Base-by-base conservation (phyloP, 1,139 yeast species). In the Suzukiozyma palmioleophila region DNA sequence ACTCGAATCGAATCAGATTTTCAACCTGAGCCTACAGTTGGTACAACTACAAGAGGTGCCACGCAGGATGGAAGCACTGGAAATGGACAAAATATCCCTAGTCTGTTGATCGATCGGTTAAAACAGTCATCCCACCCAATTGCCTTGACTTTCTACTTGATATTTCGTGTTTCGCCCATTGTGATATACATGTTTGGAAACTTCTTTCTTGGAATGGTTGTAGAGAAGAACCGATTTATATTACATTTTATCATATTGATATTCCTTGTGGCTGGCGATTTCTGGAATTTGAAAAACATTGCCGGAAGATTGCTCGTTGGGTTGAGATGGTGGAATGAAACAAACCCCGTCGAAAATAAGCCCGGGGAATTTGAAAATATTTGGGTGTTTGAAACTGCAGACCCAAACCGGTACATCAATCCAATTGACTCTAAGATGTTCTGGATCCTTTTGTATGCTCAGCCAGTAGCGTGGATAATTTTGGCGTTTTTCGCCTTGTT, bases 251-350 rank as follows among this genome's bases (percentile, higher is more conserved):
- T 92, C 25, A 59, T 81, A 9, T 80, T 88, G 34, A 79, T 89
- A 5, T 65, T 92, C 18, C 66, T 89, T 25, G 72, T 87, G 24
- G 84, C 95, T 0, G 88, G 88, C 1, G 98, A 92, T 59, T 92
- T 92, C 56, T 92, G 97, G 95, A 84, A 87, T 54, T 81, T 88
- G 33, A 92, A 92, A 56, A 92, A 92, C 59, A 86, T 92, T 12
- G 73, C 95, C 12, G 98, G 98, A 0, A 69, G 97, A 44, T 73
- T 87, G 40, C 64, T 92, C 41, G 97, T 92, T 6, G 97, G 97
- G 0, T 71, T 92, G 46, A 74, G 98, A 49, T 90, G 97, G 96
- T 89, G 96, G 96, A 88, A 87, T 57, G 90, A 84, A 55, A 71
- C 73, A 31, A 75, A 64, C 54, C 43, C 57, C 15, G 53, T 59